Evolutionary conservation across 805 yeast species (phyloP).

Genomic region (Yarrowia hollandica): DNA sequence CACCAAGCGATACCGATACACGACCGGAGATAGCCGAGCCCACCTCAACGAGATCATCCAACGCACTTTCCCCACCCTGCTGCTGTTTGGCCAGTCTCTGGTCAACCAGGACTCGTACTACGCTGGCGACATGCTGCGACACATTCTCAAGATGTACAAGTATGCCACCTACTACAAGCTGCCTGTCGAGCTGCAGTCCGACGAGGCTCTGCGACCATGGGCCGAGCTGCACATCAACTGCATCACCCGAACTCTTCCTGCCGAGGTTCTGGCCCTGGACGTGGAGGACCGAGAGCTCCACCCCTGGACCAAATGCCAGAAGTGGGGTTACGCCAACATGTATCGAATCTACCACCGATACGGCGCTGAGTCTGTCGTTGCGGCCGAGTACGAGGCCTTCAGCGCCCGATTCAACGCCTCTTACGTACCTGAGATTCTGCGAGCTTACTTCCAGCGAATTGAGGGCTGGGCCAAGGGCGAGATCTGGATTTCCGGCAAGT

Average conservation of each 20-base stretch:
- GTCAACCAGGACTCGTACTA: constrained; percentile 45
- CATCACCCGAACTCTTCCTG: constrained; percentile 60
- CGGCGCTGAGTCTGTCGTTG: constrained; percentile 34
- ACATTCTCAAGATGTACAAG: constrained; percentile 74
- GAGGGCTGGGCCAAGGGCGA: constrained; percentile 68
- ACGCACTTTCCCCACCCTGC: constrained; percentile 63
- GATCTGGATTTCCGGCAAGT: constrained; percentile 69
- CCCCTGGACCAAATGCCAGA: constrained; percentile 74
- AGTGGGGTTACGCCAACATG: constrained; percentile 77
- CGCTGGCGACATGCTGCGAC: constrained; percentile 72
- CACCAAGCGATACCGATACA: constrained; percentile 70
- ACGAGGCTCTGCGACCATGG: constrained; percentile 62
- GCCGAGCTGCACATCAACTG: constrained; percentile 71
- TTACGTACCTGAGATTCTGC: constrained; percentile 72
- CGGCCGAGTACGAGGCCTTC: constrained; percentile 58
- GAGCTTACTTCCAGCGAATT: constrained; percentile 62
- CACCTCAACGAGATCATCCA: constrained; percentile 55
- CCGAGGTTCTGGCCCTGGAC: constrained; percentile 51
- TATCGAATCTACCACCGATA: constrained; percentile 50
- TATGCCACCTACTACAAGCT: constrained; percentile 65
- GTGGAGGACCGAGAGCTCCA: constrained; percentile 52
- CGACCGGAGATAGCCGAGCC: constrained; percentile 54
- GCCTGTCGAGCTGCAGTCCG: constrained; percentile 61
- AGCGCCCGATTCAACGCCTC: constrained; percentile 53
- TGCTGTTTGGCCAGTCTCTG: constrained; percentile 62